These are phyloP conservation scores for Halophytophthora batemanensis DNA, from an alignment of 352 stramenopile genomes.

Conservation along the genomic window DNA sequence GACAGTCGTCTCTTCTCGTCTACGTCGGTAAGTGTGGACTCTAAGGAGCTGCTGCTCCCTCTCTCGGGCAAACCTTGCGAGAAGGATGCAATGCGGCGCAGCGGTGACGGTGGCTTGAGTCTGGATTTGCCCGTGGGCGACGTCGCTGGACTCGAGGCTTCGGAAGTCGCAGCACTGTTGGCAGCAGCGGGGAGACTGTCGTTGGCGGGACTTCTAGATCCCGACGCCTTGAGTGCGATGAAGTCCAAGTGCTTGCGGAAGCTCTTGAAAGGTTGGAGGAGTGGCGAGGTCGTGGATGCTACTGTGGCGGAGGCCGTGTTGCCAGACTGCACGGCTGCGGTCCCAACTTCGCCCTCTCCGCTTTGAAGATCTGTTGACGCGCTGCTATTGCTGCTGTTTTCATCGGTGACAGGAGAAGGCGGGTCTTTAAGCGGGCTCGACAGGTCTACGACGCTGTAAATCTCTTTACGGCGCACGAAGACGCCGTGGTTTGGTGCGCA, in stretches of 20 bases:
- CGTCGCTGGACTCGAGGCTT: constrained; percentile 11
- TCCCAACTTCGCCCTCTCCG: constrained; percentile 8
- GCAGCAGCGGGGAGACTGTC: constrained; percentile 1
- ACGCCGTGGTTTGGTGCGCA: constrained; percentile 47
- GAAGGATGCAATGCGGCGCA: constrained; percentile 23
- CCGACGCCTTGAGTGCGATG: constrained; percentile 25
- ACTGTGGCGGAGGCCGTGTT: constrained; percentile 4
- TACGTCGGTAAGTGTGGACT: constrained; percentile 2
- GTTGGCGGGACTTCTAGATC: constrained; percentile 7
- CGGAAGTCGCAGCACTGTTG: constrained; percentile 9
- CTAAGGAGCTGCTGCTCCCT: constrained; percentile 2
- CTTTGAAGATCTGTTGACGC: constrained; percentile 15
- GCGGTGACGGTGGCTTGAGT: constrained; percentile 21
- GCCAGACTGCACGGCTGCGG: constrained; percentile 3
- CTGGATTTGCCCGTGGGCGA: constrained; percentile 18
- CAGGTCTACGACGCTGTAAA: constrained; percentile 50
- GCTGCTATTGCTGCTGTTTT: constrained; percentile 32
- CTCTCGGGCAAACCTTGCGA: constrained; percentile 11
- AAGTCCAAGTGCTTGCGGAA: constrained; percentile 52
- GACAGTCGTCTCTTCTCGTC: constrained; percentile 8
- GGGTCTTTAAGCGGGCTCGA: constrained; percentile 32
- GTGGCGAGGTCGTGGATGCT: no score
- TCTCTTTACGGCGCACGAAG: constrained; percentile 68
- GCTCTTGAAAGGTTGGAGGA: constrained; percentile 60
- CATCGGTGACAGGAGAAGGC: constrained; percentile 48